Base-by-base conservation (phyloP, 2,329 filamentous ascomycete genomes). In the Fusarium mundagurra region DNA sequence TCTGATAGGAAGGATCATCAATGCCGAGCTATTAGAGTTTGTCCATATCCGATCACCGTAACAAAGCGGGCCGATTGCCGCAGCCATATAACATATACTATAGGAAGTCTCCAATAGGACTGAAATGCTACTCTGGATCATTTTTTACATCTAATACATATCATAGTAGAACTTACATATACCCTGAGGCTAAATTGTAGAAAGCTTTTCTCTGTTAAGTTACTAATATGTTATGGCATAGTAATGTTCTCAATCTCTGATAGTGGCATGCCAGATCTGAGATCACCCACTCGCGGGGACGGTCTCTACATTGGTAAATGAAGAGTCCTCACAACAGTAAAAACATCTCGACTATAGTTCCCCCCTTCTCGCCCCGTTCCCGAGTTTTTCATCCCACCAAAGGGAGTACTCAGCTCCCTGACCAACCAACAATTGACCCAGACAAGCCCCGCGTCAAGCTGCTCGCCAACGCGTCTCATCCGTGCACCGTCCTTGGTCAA, bases 281-380 rank as follows among this genome's bases (percentile, higher is more conserved):
- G 22, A 6, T 13, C 20, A 8, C 8, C n/a, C 4, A 24, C 12
- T 8, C 1, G 24, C 10, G 5, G n/a, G 1, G 24, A 27, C 8
- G 17, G 5, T 5, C 12, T 1, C 44, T 45, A 45, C 17, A 47
- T 27, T 27, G 18, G 24, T 14, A 45, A 18, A 6, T 47, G 24
- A 3, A 47, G 24, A 47, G 43, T 45, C 17, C 43, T 45, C 1
- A 27, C 24, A 4, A 45, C 43, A 14, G 43, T 45, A 45, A 45
- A 45, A 13, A 45, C 44, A 27, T 47, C 24, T 20, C 44, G 24
- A 20, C 24, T 47, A 3, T 47, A 47, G 5, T 47, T 47, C 4
- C 44, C 24, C 20, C 24, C 44, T 4, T 47, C 44, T 27, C 24
- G 5, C 24, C 44, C 44, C 24, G 18, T 47, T 0, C 24, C 24